phyloP scores from a whole-genome alignment of 768 basidiomycete species.

The Lactarius deliciosus region DNA sequence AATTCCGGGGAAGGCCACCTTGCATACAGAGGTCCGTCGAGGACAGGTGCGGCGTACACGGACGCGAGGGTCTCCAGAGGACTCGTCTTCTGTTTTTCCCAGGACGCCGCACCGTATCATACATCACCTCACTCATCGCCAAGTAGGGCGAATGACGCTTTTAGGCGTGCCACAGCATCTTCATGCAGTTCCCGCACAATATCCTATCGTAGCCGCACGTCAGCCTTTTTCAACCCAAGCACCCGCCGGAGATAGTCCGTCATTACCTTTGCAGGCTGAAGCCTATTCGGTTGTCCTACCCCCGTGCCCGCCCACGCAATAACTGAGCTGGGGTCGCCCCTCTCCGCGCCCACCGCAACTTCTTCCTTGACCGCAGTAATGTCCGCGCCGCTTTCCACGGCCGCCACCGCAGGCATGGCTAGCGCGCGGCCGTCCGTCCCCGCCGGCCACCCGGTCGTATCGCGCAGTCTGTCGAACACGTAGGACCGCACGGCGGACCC shows the following conservation, averaged over 20 bases:
- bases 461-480: slow-evolving; percentile 38
- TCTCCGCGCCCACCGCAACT: slow-evolving; percentile 31
- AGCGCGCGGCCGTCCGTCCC: slow-evolving; percentile 43
- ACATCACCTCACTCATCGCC: slow-evolving; percentile 3
- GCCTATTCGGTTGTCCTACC: slow-evolving; percentile 34
- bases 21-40: background rate
- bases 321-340: slow-evolving; percentile 32
- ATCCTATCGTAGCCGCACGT: slow-evolving; percentile 27
- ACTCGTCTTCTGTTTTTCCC: slow-evolving; percentile 4
- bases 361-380: slow-evolving; percentile 21
- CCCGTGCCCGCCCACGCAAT: slow-evolving; percentile 41
- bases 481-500: slow-evolving; percentile 36
- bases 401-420: slow-evolving; percentile 39
- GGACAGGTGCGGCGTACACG: background rate
- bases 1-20: slow-evolving; percentile 1
- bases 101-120: slow-evolving; percentile 12
- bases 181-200: slow-evolving; percentile 34
- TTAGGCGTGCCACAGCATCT: slow-evolving; percentile 30
- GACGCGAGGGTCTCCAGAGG: background rate
- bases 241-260: slow-evolving; percentile 8
- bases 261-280: slow-evolving; percentile 35
- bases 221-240: background rate
- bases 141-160: slow-evolving; percentile 25
- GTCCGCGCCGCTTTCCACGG: slow-evolving; percentile 21
- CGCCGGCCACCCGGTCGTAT: slow-evolving; percentile 37